Evolutionary conservation across 2,329 filamentous ascomycete genomes (phyloP), one percentile per base, ranked within the genome.

Genomic region (Ascochyta lentis): DNA sequence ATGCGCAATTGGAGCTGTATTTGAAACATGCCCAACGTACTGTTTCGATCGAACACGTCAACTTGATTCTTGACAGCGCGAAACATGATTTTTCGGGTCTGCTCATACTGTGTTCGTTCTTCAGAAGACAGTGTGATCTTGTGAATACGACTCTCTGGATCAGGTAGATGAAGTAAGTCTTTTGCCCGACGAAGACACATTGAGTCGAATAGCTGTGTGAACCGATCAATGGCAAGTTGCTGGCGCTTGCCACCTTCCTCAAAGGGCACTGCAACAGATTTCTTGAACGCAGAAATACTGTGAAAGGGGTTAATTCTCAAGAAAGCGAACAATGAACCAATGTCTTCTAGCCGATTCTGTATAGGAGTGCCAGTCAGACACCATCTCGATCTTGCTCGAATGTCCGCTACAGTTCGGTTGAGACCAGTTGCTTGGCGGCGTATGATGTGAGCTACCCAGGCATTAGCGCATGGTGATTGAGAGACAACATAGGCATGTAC

Each of bases 271-370:
- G 71, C 71, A n/a, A 84, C 79, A 44, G 68, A 78, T n/a, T 73
- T 73, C 3, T 79, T 76, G 54, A 83, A 83, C 4, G 61, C 69
- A 1, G 71, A 64, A 4, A 74, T 55, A n/a, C 67, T 77, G 29
- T 78, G 67, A 54, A 83, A 80, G 1, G 76, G 78, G 19, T 70
- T 68, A 1, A 78, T 73, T 39, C 74, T 68, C 22, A 85, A 64
- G 57, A 85, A 85, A 1, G 77, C 73, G 38, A 84, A 76, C 0
- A 86, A 70, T 0, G 82, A 76, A 0, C 80, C 82, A 3, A 85
- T 75, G 44, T 86, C 83, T 6, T 80, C 78, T 0, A 85, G 71
- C 2, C 70, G 72, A 58, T 85, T 85, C 54, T 85, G 83, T 23
- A 85, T 80, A 0, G 83, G 83, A 0, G 71, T 73, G 2, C 70